Evolutionary conservation across 176 grass and related monocot species (phyloP), one percentile per base, ranked within the genome.

Genomic region (Lolium perenne): DNA sequence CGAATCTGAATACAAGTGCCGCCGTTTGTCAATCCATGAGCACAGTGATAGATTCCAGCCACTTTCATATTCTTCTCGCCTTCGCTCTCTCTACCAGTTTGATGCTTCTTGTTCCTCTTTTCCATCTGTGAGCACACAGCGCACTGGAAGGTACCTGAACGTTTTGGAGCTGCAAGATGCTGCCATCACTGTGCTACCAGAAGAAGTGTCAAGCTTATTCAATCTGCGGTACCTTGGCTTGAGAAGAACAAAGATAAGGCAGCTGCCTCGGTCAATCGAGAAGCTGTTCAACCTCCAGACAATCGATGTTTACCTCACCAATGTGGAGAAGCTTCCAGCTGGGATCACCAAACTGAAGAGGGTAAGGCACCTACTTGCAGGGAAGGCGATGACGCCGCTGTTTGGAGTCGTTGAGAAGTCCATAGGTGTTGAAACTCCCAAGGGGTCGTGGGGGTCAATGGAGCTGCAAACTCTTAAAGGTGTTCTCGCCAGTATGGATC

Each of bases 221-320:
- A 90, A 67, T 54, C 26, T 89, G 12, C 21, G 20, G 10, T 90
- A 90, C 71, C 53, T 81, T 18, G 82, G 57, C 69, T 82, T 85
- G 64, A 85, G 75, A 58, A 86, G 50, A 74, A 76, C 77, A 54
- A 80, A 76, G 71, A 80, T 86, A 50, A 83, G 71, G n/a, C 41
- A 78, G 48, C 65, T 80, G 29, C 66, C 75, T 25, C 81, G 73
- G 16, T 79, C 82, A 53, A 47, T 80, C 14, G 40, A 86, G 53
- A 80, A 80, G 7, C 11, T 86, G 18, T 86, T 77, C 45, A 86
- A 86, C 54, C 84, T 86, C 70, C 84, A 86, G 55, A 80, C 84
- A 14, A 63, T 86, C 7, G 57, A 86, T 53, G 6, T 80, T 29
- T 80, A 86, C 58, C 84, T 78, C 48, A 77, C 84, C 58, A 62